A percentile compares a stretch with the other conserved stretches of the same genome.
Evolutionary conservation across 176 grass and related monocot genomes (phyloP).

Genomic region (Oryza nivara): DNA sequence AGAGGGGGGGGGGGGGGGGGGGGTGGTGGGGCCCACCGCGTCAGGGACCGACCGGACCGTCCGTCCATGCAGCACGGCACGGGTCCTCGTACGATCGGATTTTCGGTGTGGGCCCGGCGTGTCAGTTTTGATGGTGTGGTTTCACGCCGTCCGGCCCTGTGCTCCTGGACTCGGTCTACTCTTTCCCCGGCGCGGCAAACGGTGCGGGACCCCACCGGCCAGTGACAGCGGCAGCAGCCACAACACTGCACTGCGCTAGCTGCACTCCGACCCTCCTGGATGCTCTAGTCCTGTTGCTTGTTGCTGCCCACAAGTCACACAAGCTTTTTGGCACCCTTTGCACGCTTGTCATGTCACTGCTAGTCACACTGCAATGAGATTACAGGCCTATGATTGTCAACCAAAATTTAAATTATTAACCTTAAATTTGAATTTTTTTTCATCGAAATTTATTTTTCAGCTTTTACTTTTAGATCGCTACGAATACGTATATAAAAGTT

Average conservation of each 20-base stretch:
- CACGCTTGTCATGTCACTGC: background rate
- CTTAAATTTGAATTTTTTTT: too few relatives aligned
- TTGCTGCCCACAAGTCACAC: background rate
- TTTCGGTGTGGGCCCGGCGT: background rate
- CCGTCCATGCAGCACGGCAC: conserved; percentile 16
- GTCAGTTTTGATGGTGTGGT: background rate
- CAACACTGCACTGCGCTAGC: too few relatives aligned
- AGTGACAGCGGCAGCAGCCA: background rate
- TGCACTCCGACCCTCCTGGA: background rate
- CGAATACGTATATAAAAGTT: too few relatives aligned
- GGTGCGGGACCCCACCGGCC: background rate
- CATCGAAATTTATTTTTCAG: too few relatives aligned
- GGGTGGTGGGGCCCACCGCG: background rate
- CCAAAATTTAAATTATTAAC: too few relatives aligned
- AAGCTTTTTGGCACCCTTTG: background rate
- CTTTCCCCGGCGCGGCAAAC: background rate
- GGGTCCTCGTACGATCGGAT: conserved; percentile 45
- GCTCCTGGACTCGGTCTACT: conserved; percentile 31
- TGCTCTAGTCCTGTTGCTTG: too few relatives aligned
- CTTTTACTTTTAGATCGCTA: too few relatives aligned
- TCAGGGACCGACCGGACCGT: conserved; percentile 14
- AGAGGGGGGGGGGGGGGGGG: background rate
- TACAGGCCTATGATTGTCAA: too few relatives aligned
- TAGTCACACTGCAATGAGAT: background rate
- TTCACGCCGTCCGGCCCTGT: background rate